Evolutionary conservation across 2,329 filamentous ascomycete species (phyloP).

Genomic region (Dactylonectria estremocensis): DNA sequence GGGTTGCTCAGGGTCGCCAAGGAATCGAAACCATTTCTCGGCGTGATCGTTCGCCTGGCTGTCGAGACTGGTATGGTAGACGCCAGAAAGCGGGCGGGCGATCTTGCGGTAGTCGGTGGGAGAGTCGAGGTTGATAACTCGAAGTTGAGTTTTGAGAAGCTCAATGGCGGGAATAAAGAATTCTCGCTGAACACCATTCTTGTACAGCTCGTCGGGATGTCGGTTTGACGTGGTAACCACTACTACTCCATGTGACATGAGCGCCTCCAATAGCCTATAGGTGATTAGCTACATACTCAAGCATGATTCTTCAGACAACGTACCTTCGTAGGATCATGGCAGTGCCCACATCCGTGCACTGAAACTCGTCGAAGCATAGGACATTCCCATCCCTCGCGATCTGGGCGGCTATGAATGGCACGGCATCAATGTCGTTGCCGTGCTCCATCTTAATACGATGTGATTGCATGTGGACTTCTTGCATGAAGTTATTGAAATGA

Average conservation of each 20-base stretch:
- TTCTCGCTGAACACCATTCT: constrained; percentile 96
- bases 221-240: constrained; percentile 96
- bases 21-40: constrained; percentile 95
- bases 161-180: constrained; percentile 97
- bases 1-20: constrained; percentile 86
- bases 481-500: constrained; percentile 99
- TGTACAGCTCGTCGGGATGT: constrained; percentile 97
- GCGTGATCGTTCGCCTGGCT: constrained; percentile 83
- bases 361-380: constrained; percentile 98
- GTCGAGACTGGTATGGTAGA: constrained; percentile 93
- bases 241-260: constrained; percentile 98
- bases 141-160: constrained; percentile 85
- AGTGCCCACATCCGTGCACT: constrained; percentile 98
- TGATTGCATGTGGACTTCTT: constrained; percentile 92
- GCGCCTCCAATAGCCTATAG: constrained; percentile 81
- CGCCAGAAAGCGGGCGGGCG: constrained; percentile 89
- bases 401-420: constrained; percentile 94
- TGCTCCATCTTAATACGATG: constrained; percentile 92
- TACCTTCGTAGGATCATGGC: constrained; percentile 94
- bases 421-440: constrained; percentile 89
- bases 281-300: constrained; percentile 32
- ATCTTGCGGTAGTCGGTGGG: constrained; percentile 98
- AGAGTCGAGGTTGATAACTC: constrained; percentile 95
- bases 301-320: constrained; percentile 15
- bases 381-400: constrained; percentile 90